A percentile compares a stretch with the other conserved stretches of the same genome.
These are phyloP conservation scores for Botrytis hyacinthi DNA, from an alignment of 2,329 filamentous ascomycete species.

Conservation along the genomic window DNA sequence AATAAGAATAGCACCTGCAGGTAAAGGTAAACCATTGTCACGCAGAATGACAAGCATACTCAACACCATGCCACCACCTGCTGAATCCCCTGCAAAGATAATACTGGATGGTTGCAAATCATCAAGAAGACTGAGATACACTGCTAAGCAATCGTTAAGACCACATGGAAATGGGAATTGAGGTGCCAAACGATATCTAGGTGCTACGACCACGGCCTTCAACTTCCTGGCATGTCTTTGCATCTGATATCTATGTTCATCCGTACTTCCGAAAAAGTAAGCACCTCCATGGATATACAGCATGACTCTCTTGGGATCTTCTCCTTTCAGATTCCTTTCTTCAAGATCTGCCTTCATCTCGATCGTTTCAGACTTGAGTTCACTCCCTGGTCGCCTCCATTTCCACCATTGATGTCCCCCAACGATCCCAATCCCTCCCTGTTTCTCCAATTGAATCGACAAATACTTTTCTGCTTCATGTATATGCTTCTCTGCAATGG, in stretches of 20 bases:
- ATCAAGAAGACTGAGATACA: conserved; percentile 79
- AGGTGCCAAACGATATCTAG: conserved; percentile 81
- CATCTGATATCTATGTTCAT: conserved; percentile 97
- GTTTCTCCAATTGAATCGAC: conserved; percentile 70
- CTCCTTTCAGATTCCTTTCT: conserved; percentile 61
- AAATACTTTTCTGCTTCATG: conserved; percentile 65
- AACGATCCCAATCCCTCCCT: conserved; percentile 72
- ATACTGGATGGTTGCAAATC: conserved; percentile 78
- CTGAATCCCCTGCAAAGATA: conserved; percentile 86
- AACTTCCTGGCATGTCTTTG: conserved; percentile 82
- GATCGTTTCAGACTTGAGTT: conserved; percentile 86
- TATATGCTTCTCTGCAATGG: conserved; percentile 64
- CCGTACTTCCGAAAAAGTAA: conserved; percentile 93
- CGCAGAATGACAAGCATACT: conserved; percentile 76
- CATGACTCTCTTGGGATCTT: conserved; percentile 73
- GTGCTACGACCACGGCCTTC: conserved; percentile 20
- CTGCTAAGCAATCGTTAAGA: conserved; percentile 82
- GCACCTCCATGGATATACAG: conserved; percentile 92
- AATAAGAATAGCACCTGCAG: conserved; percentile 85
- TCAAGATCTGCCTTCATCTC: conserved; percentile 86
- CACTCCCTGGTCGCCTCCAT: conserved; percentile 68
- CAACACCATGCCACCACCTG: conserved; percentile 86
- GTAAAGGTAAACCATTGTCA: conserved; percentile 78
- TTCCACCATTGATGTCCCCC: conserved; percentile 88
- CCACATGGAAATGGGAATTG: conserved; percentile 96